These are phyloP conservation scores for Fusarium agapanthi DNA, from an alignment of 2,329 filamentous ascomycete species.

Conservation along the genomic window DNA sequence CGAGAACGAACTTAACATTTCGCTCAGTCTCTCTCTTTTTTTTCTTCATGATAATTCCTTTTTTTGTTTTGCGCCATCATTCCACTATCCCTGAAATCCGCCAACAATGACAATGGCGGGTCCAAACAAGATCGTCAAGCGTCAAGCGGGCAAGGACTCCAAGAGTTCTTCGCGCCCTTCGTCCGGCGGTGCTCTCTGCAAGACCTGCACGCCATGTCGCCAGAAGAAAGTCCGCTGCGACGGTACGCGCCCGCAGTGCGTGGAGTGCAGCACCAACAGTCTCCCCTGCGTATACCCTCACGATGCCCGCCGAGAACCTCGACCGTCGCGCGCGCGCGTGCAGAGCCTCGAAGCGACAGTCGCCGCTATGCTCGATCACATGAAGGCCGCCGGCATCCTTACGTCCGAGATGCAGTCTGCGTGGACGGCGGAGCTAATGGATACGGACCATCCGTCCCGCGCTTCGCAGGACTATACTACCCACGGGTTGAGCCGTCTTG, in stretches of 20 bases:
- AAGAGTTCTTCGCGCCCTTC: constrained; percentile 32
- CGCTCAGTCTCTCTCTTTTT: neutral
- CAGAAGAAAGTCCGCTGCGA: constrained; percentile 50
- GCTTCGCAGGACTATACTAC: constrained; percentile 39
- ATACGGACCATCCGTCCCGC: constrained; percentile 30
- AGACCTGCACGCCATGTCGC: constrained; percentile 48
- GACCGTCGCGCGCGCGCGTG: constrained; percentile 45
- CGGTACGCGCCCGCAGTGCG: constrained; percentile 45
- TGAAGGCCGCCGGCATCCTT: constrained; percentile 45
- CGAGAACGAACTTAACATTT: constrained; percentile 9
- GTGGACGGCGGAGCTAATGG: constrained; percentile 43
- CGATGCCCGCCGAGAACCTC: constrained; percentile 45
- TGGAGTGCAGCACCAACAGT: constrained; percentile 43
- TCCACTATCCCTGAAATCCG: neutral
- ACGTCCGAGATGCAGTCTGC: constrained; percentile 39
- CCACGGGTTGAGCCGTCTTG: constrained; percentile 42
- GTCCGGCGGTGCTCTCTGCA: constrained; percentile 42
- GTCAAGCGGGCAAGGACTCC: constrained; percentile 32
- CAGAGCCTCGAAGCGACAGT: constrained; percentile 45
- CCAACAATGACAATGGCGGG: constrained; percentile 27
- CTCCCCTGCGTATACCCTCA: constrained; percentile 47
- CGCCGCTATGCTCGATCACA: constrained; percentile 45
- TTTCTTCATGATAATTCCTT: neutral
- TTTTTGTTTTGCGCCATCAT: neutral
- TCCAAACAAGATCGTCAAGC: constrained; percentile 37